Conservation (phyloP, 345 rosid genomes). For the Jatropha curcas region DNA sequence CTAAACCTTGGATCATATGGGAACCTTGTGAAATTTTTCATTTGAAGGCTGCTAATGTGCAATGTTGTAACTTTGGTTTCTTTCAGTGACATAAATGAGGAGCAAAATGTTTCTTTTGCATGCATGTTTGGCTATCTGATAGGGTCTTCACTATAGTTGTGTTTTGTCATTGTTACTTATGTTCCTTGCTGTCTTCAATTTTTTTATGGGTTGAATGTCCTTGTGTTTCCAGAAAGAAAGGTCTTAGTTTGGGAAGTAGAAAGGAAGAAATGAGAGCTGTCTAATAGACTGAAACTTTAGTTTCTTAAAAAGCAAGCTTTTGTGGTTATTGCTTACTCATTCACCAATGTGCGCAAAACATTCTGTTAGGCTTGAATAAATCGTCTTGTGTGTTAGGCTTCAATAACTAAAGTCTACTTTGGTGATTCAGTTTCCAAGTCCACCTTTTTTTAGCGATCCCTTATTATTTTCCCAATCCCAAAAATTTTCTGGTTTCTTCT, state of each 20-base stretch:
- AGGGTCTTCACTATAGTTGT: background rate
- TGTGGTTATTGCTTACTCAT: background rate
- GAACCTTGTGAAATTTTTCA: background rate
- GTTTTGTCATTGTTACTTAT: background rate
- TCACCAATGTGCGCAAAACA: background rate
- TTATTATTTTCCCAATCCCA: background rate
- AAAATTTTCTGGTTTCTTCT: background rate
- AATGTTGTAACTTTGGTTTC: background rate
- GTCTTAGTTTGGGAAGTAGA: conserved; percentile 1
- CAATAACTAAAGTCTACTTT: background rate
- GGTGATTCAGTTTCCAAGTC: background rate
- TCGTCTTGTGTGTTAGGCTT: conserved; percentile 3
- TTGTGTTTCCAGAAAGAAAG: background rate
- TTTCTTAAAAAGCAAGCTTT: background rate
- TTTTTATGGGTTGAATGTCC: background rate
- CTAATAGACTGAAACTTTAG: too few species aligned
- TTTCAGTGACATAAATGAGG: background rate
- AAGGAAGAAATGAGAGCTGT: background rate
- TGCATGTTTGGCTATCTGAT: background rate
- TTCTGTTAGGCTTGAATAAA: background rate
- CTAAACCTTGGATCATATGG: background rate
- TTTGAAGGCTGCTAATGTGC: background rate
- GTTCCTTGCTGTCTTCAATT: background rate
- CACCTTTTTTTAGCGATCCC: background rate
- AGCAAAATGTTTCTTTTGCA: background rate